phyloP scores from a whole-genome alignment of 257 asterid species.

The Lycium barbarum region DNA sequence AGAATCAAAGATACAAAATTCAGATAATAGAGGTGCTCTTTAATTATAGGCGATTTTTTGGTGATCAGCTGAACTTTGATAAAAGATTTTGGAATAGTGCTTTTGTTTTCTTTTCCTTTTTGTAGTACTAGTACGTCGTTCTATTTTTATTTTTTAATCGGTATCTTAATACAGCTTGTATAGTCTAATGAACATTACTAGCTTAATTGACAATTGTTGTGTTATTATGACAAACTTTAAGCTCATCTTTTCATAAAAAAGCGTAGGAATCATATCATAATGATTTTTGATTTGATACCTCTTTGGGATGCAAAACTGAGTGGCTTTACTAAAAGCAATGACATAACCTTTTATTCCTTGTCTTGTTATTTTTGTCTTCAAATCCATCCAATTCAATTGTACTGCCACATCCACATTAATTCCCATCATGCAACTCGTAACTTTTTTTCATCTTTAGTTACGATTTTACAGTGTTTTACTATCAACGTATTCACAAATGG shows the following conservation, averaged over 20 bases:
- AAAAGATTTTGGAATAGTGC: background rate
- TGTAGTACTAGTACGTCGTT: background rate
- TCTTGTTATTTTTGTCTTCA: constrained; percentile 27
- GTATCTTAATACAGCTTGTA: background rate
- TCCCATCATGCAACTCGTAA: constrained; percentile 8
- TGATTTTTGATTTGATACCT: constrained; percentile 23
- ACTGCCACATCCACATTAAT: background rate
- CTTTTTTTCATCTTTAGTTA: background rate
- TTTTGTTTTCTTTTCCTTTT: background rate
- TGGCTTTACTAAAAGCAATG: constrained; percentile 20
- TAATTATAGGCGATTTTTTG: background rate
- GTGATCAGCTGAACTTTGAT: background rate
- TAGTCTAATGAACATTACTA: background rate
- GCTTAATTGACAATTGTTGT: background rate
- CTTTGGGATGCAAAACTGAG: constrained; percentile 14
- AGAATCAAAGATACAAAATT: background rate
- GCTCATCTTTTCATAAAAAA: constrained; percentile 18
- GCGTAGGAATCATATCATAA: constrained; percentile 20
- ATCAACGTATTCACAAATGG: constrained; percentile 10
- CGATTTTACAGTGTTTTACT: background rate
- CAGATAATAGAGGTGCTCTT: background rate
- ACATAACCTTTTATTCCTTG: constrained; percentile 27
- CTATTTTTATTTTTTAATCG: background rate
- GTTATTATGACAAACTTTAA: constrained; percentile 26
- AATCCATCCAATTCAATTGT: constrained; percentile 9